Evolutionary conservation across 1,284 basidiomycete species (phyloP).

Genomic region (Taiwanofungus camphoratus): DNA sequence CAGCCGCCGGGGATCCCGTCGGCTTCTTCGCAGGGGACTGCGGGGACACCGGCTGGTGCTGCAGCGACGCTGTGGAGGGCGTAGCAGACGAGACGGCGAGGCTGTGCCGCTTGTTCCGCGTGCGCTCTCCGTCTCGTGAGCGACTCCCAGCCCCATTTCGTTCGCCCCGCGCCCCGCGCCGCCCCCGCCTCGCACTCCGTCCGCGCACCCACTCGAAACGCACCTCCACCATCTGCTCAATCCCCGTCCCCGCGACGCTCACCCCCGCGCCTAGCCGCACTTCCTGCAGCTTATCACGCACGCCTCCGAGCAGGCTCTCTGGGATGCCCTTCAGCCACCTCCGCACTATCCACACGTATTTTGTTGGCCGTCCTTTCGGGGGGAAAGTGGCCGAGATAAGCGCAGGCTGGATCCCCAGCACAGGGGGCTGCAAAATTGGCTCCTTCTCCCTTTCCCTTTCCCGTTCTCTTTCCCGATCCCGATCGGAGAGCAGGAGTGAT

Average conservation of each 20-base stretch:
- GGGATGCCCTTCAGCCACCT: constrained; percentile 67
- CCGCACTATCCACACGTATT: constrained; percentile 80
- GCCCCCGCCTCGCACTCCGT: constrained; percentile 29
- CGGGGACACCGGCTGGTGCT: constrained; percentile 12
- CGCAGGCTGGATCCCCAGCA: constrained; percentile 61
- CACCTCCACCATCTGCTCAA: constrained; percentile 47
- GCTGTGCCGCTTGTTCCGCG: constrained; percentile 17
- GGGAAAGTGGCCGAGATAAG: constrained; percentile 37
- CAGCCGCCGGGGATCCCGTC: constrained; percentile 7
- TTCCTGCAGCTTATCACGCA: constrained; percentile 34
- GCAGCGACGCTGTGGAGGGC: constrained; percentile 24
- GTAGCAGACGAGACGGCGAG: constrained; percentile 18
- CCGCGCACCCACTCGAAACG: constrained; percentile 71
- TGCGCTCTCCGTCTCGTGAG: too few relatives aligned
- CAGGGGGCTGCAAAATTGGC: constrained; percentile 40
- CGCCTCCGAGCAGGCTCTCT: constrained; percentile 32
- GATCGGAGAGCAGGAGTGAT: constrained; percentile 7
- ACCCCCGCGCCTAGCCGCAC: constrained; percentile 9
- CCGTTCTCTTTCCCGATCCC: background rate
- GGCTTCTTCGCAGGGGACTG: constrained; percentile 12
- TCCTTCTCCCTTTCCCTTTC: background rate
- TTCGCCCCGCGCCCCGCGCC: constrained; percentile 9
- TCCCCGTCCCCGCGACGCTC: constrained; percentile 9
- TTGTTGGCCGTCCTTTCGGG: constrained; percentile 43
- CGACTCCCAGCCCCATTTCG: background rate